Evolutionary conservation across 768 basidiomycete species (phyloP), one percentile per base, ranked within the genome.

Genomic region (Cubamyces lactineus): DNA sequence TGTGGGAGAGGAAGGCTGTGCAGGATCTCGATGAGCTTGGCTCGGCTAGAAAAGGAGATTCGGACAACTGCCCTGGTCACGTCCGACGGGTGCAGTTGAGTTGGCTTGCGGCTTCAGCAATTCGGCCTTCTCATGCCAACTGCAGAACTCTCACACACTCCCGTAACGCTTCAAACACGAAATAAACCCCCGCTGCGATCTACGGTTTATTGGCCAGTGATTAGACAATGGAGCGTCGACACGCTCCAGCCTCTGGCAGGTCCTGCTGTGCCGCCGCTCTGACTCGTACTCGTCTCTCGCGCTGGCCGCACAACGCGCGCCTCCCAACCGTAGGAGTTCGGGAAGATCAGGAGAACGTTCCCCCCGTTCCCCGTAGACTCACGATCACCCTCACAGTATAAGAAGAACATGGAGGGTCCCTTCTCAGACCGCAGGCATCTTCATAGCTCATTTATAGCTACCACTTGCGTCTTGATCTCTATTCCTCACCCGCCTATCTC

Each of bases 361-460:
- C 34, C n/a, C 34, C 34, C 6, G 34, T 34, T 34, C 34, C 9
- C 34, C 34, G 34, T 34, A 34, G 34, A 34, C 9, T 34, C 34
- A 34, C 34, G 34, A 34, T 34, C 34, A 34, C 11, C 9, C 9
- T 34, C 9, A 1, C 34, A 34, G 34, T 34, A 34, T 34, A 34
- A 34, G 34, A 6, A 34, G 6, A 6, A 34, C 34, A 34, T 34
- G 9, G 34, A 34, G 19, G 5, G n/a, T 40, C 30, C 9, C 24
- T 39, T 40, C 51, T 11, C 7, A 52, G 50, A 55, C 43, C 47
- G 57, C 57, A 58, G 48, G 39, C 48, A 28, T 4, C 8, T 5
- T 24, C 12, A 13, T 23, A 3, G 24, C 13, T 1, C 46, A 24
- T 47, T 19, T 13, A 7, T 21, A 21, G 21, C 19, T 19, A 5